Conservation (phyloP, 306 rosid species). For the Casuarina cunninghamiana region DNA sequence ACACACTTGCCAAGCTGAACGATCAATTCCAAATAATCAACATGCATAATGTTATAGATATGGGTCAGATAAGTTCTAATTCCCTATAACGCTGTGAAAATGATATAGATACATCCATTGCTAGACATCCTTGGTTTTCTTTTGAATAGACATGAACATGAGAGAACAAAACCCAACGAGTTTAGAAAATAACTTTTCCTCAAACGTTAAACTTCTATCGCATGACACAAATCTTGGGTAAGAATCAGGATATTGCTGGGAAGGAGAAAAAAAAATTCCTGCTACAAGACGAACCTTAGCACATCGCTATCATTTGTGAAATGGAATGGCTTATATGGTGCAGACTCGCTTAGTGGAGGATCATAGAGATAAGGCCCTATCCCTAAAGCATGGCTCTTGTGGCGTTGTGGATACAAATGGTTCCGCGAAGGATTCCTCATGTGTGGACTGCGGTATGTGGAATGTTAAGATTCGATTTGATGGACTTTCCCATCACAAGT, state of each 20-base stretch:
- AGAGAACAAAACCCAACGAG: too few relatives aligned
- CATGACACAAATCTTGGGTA: not conserved
- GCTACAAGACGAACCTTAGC: not conserved
- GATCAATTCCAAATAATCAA: constrained; percentile 18
- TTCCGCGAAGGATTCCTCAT: not conserved
- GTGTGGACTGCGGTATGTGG: not conserved
- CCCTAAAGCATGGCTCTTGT: constrained; percentile 40
- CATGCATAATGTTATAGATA: constrained; percentile 1
- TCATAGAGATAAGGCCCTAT: constrained; percentile 56
- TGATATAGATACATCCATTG: not conserved
- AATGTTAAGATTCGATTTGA: not conserved
- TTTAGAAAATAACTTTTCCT: too few relatives aligned
- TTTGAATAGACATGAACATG: not conserved
- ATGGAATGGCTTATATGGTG: constrained; percentile 41
- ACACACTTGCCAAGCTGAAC: constrained; percentile 11
- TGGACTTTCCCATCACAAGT: not conserved
- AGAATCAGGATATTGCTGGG: not conserved
- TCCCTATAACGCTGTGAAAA: not conserved
- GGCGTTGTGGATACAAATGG: constrained; percentile 25
- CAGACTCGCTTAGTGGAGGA: constrained; percentile 32
- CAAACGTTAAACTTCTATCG: too few relatives aligned
- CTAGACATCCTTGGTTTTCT: not conserved
- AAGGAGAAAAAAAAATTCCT: too few relatives aligned
- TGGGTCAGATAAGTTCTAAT: constrained; percentile 16
- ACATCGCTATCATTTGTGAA: constrained; percentile 9